Evolutionary conservation across 441 rosid genomes (phyloP), one percentile per base, ranked within the genome.

Genomic region (Pelargonium cotyledonis): DNA sequence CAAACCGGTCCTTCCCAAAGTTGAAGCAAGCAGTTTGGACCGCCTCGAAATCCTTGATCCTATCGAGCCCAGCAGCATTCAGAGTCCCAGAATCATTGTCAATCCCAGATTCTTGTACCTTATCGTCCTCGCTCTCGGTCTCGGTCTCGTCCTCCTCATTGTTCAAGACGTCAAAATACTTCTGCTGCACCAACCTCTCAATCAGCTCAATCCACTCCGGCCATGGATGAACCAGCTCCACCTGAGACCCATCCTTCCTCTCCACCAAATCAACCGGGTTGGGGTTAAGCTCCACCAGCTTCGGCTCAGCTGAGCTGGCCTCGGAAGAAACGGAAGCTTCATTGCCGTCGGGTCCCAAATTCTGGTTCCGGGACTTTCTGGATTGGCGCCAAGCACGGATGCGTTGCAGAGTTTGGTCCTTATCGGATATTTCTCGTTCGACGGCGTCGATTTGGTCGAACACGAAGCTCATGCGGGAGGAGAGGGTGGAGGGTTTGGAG

Each of bases 131-230:
- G 23, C 23, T 21, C 23, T 21, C 23, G 23, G 23, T 21, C 23
- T 21, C 23, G 23, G 23, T 21, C 23, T 21, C 23, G 23, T 21
- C 23, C 23, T 21, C 23, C 23, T 21, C 23, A 21, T 21, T 21
- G 23, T 21, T 88, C 78, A 81, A 81, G 65, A 89, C 89, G 77
- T 94, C 98, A 81, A 94, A 91, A 83, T 94, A 94, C 74, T 89
- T 93, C 84, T 85, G 92, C 66, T 88, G 86, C 77, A 88, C 87
- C 70, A 94, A 74, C 69, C 85, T 84, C 81, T 88, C 91, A 90
- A 94, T 88, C 76, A 94, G 78, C 81, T 94, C 97, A 41, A 89
- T 84, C 99, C 97, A 94, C 82, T 94, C 99, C 0, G 96, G 91
- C 97, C 96, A 94, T 10, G 95, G 97, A 73, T 94, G 99, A 16